These are phyloP conservation scores for Trichoderma koningii DNA, from an alignment of 2,329 filamentous ascomycete species.

Conservation along the genomic window DNA sequence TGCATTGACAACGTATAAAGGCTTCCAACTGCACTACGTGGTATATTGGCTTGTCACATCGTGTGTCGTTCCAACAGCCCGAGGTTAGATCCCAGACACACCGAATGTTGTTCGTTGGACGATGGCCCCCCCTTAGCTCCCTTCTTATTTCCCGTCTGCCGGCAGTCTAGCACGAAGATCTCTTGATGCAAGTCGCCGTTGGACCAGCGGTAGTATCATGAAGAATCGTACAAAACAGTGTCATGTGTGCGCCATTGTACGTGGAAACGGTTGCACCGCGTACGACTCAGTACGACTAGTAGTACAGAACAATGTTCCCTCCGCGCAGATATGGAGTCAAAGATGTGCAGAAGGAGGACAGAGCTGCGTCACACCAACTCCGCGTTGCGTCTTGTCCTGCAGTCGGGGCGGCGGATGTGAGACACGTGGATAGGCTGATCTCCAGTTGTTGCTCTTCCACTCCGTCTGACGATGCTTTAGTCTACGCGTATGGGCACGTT, in stretches of 20 bases:
- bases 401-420: neutral
- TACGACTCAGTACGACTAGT: neutral
- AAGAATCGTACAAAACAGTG: neutral
- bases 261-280: neutral
- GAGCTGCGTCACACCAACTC: neutral
- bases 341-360: neutral
- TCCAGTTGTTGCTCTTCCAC: neutral
- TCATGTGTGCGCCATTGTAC: neutral
- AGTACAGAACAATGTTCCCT: too few species aligned
- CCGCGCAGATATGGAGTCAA: neutral
- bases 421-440: constrained; percentile 6
- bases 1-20: too few species aligned
- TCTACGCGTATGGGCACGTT: neutral
- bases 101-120: too few species aligned
- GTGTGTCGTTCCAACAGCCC: too few species aligned
- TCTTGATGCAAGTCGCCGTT: constrained; percentile 7
- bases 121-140: too few species aligned
- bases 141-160: constrained; percentile 7
- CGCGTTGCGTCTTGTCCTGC: neutral
- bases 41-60: too few species aligned
- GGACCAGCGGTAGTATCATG: neutral
- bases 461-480: neutral
- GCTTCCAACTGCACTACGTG: too few species aligned
- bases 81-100: too few species aligned
- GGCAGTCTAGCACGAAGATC: constrained; percentile 12